Percentiles rank a stretch among this genome's conserved stretches.
phyloP scores from a whole-genome alignment of 768 basidiomycete genomes.

The Infundibulicybe gibba region DNA sequence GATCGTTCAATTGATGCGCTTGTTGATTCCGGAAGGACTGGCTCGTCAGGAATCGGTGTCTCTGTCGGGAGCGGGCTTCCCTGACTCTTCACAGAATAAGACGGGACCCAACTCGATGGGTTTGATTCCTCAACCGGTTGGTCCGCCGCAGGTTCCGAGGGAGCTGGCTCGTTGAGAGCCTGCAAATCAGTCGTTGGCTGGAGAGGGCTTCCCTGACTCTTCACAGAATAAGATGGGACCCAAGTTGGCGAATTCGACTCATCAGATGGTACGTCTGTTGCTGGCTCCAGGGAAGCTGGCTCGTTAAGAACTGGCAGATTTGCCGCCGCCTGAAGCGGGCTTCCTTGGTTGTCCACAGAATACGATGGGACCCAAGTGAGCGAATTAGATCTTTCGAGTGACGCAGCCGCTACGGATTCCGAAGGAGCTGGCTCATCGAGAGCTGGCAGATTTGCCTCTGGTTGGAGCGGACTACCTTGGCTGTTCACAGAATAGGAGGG shows the following conservation, averaged over 20 bases:
- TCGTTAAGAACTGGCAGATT: background rate
- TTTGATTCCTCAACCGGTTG: constrained; percentile 5
- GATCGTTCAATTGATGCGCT: constrained; percentile 12
- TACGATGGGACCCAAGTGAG: constrained; percentile 29
- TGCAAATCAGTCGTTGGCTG: constrained; percentile 3
- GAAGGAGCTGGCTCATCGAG: constrained; percentile 10
- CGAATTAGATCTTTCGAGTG: constrained; percentile 19
- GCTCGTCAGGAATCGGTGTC: background rate
- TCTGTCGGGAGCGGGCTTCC: constrained; percentile 17
- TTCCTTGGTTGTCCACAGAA: constrained; percentile 30
- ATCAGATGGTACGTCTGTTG: constrained; percentile 4
- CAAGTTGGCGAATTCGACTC: constrained; percentile 18
- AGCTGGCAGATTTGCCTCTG: constrained; percentile 1
- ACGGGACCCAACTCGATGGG: constrained; percentile 10
- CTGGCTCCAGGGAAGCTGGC: no score
- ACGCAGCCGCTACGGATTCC: background rate
- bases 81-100: constrained; percentile 30
- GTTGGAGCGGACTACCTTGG: constrained; percentile 22
- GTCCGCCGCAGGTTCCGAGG: background rate
- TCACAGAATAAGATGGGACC: constrained; percentile 14
- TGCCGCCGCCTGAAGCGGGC: constrained; percentile 8
- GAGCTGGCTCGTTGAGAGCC: no score
- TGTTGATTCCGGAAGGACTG: background rate
- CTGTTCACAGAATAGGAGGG: constrained; percentile 30
- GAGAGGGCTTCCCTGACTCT: constrained; percentile 13